Evolutionary conservation across 2,329 filamentous ascomycete species (phyloP).

Genomic region (Ceratocystis huliohia): DNA sequence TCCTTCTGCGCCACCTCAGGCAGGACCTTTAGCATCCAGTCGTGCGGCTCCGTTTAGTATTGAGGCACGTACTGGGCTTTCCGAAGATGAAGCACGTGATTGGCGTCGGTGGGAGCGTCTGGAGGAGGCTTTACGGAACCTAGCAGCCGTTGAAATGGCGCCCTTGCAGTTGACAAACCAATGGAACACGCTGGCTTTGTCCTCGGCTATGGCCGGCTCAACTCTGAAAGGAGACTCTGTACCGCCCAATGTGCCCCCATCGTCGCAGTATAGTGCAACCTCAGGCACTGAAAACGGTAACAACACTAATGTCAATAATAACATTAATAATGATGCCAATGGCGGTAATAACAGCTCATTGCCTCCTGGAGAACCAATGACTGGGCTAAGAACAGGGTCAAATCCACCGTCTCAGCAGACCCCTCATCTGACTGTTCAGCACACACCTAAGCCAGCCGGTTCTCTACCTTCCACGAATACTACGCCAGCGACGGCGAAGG

Average conservation of each 20-base stretch:
- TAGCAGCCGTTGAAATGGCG: slow-evolving; percentile 12
- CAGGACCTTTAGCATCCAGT: slow-evolving; percentile 24
- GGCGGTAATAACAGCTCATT: neutral
- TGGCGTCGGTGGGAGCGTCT: slow-evolving; percentile 75
- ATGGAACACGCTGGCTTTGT: slow-evolving; percentile 19
- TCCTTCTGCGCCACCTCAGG: slow-evolving; percentile 20
- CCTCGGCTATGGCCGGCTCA: slow-evolving; percentile 1
- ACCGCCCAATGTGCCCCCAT: neutral
- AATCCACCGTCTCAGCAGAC: slow-evolving; percentile 22
- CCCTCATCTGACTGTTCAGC: slow-evolving; percentile 21
- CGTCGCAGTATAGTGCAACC: neutral
- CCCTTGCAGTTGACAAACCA: slow-evolving; percentile 14
- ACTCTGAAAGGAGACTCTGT: slow-evolving; percentile 4
- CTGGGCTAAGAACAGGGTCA: neutral
- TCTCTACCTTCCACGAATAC: neutral
- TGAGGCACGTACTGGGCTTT: slow-evolving; percentile 41
- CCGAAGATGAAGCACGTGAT: slow-evolving; percentile 45
- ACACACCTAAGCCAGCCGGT: neutral
- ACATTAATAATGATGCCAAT: slow-evolving; percentile 1
- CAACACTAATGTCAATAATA: slow-evolving; percentile 1
- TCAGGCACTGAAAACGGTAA: neutral
- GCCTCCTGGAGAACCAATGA: neutral
- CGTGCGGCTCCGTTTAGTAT: slow-evolving; percentile 33
- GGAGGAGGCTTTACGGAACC: slow-evolving; percentile 33
- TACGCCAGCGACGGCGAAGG: slow-evolving; percentile 23